phyloP scores from a whole-genome alignment of 2,329 filamentous ascomycete species.

The Aspergillus quadrilineatus region DNA sequence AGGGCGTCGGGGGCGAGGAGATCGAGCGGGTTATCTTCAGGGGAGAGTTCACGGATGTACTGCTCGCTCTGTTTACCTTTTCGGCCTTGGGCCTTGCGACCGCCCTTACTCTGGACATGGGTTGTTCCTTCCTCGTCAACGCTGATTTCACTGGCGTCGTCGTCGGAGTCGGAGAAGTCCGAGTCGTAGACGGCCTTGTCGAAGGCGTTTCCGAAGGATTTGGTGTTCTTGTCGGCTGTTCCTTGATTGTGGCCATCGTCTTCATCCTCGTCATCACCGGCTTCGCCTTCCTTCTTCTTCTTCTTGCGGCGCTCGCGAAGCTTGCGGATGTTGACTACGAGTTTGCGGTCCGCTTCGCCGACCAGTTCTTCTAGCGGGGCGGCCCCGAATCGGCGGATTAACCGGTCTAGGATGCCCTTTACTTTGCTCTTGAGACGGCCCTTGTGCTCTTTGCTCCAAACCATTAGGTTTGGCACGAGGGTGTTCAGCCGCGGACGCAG shows the following conservation, averaged over 20 bases:
- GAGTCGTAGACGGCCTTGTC: slow-evolving; percentile 65
- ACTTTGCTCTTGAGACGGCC: slow-evolving; percentile 95
- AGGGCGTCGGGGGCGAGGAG: slow-evolving; percentile 84
- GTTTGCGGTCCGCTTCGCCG: slow-evolving; percentile 82
- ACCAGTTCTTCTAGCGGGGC: slow-evolving; percentile 76
- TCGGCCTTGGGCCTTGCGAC: slow-evolving; percentile 41
- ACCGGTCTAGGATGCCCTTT: slow-evolving; percentile 94
- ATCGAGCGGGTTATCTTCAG: slow-evolving; percentile 92
- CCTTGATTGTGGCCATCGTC: slow-evolving; percentile 47
- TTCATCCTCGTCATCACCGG: slow-evolving; percentile 57
- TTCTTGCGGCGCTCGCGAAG: slow-evolving; percentile 86
- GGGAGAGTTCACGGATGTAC: slow-evolving; percentile 80
- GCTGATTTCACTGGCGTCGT: slow-evolving; percentile 51
- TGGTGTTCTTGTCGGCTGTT: slow-evolving; percentile 22
- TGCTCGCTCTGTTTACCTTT: slow-evolving; percentile 52
- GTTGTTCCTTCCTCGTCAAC: slow-evolving; percentile 38
- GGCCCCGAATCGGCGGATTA: slow-evolving; percentile 87
- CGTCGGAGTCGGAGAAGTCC: slow-evolving; percentile 82
- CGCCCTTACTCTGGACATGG: slow-evolving; percentile 37
- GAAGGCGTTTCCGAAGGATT: slow-evolving; percentile 21
- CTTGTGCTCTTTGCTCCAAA: slow-evolving; percentile 98
- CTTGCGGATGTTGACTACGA: slow-evolving; percentile 93
- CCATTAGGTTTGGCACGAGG: slow-evolving; percentile 84
- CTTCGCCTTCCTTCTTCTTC: slow-evolving; percentile 71
- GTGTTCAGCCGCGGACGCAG: slow-evolving; percentile 74